Conservation (phyloP, 768 basidiomycete genomes). For the Bullera alba region DNA sequence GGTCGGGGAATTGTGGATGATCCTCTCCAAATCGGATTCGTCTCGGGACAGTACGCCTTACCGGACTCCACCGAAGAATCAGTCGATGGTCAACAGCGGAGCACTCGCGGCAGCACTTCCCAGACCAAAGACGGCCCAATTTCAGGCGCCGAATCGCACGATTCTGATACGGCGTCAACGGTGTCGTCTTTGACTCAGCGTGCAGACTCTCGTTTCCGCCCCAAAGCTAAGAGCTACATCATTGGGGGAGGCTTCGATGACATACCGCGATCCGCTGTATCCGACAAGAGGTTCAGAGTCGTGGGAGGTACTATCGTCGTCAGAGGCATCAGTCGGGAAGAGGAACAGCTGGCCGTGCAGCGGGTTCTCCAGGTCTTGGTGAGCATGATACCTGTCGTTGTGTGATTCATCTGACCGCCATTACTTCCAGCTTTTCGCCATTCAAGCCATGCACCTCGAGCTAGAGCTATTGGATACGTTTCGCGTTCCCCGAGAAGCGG, state of each 20-base stretch:
- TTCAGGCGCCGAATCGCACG: too few relatives aligned
- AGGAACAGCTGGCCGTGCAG: slow-evolving; percentile 21
- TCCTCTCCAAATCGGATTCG: slow-evolving; percentile 14
- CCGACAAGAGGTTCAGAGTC: slow-evolving; percentile 8
- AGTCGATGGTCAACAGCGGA: background rate
- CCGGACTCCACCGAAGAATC: background rate
- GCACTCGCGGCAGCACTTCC: background rate
- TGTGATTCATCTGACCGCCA: background rate
- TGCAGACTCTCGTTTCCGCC: background rate
- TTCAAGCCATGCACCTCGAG: slow-evolving; percentile 30
- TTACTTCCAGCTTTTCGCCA: slow-evolving; percentile 23
- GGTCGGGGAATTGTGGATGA: background rate
- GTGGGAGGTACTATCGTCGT: slow-evolving; percentile 35
- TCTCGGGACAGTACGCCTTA: slow-evolving; percentile 19
- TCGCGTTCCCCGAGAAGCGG: slow-evolving; percentile 24
- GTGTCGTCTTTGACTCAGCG: slow-evolving; percentile 3
- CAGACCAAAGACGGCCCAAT: too few relatives aligned
- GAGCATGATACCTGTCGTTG: slow-evolving; percentile 6
- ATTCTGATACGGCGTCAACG: background rate
- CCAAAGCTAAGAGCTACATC: background rate
- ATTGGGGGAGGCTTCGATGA: slow-evolving; percentile 20
- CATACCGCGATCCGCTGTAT: slow-evolving; percentile 8
- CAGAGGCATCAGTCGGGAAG: slow-evolving; percentile 11
- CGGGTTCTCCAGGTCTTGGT: slow-evolving; percentile 22
- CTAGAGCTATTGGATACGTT: slow-evolving; percentile 30